Evolutionary conservation across 768 basidiomycete species (phyloP).

Genomic region (Hygrocybe coccinea): DNA sequence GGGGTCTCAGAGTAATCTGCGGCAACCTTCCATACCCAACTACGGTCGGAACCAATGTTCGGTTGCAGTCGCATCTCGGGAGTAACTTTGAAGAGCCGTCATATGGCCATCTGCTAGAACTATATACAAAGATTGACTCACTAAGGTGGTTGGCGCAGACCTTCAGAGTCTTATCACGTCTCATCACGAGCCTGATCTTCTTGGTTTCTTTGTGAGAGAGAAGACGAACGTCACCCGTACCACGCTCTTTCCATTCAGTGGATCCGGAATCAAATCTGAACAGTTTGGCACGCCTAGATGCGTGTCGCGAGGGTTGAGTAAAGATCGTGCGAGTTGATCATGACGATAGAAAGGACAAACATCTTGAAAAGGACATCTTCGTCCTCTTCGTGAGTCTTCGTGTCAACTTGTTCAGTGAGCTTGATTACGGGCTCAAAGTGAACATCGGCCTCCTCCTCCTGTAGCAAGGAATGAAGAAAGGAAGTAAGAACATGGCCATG

Average conservation of each 20-base stretch:
- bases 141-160: conserved; percentile 98
- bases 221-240: conserved; percentile 92
- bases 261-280: conserved; percentile 82
- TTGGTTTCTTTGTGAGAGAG: conserved; percentile 83
- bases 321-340: conserved; percentile 27
- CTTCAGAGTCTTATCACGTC: conserved; percentile 99
- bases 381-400: conserved; percentile 92
- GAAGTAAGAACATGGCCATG: background rate
- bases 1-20: conserved; percentile 93
- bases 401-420: conserved; percentile 92
- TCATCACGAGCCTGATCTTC: conserved; percentile 96
- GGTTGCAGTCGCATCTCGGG: conserved; percentile 91
- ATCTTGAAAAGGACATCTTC: conserved; percentile 94
- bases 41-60: conserved; percentile 97
- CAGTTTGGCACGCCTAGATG: conserved; percentile 87
- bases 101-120: background rate
- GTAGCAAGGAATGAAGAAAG: background rate
- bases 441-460: conserved; percentile 79
- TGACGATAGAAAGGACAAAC: conserved; percentile 51
- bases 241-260: conserved; percentile 97
- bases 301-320: background rate
- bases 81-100: conserved; percentile 49
- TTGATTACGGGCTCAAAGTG: conserved; percentile 96
- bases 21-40: conserved; percentile 97
- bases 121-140: conserved; percentile 39